Conservation (phyloP, 768 basidiomycete genomes). For the Suillus spraguei region DNA sequence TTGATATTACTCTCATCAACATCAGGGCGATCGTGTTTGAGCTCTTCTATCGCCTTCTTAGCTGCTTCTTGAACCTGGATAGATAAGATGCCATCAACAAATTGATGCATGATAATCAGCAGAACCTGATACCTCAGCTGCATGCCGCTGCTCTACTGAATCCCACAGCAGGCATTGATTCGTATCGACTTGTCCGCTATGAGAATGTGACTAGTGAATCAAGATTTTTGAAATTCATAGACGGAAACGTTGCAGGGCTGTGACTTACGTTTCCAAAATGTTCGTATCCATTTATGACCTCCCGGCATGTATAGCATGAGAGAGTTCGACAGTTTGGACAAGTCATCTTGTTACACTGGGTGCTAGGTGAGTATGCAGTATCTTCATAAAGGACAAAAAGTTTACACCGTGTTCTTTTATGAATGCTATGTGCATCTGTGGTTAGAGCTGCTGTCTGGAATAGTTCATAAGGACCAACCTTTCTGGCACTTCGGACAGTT, state of each 20-base stretch:
- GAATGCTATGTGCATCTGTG: slow-evolving; percentile 53
- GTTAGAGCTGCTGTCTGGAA: slow-evolving; percentile 1
- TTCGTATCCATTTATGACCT: slow-evolving; percentile 73
- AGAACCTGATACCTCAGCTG: slow-evolving; percentile 52
- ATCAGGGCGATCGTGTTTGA: slow-evolving; percentile 62
- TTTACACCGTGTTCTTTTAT: slow-evolving; percentile 79
- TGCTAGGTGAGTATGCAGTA: not conserved
- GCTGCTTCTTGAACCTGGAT: slow-evolving; percentile 68
- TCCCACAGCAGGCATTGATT: slow-evolving; percentile 73
- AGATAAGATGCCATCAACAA: not conserved
- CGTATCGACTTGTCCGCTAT: slow-evolving; percentile 26
- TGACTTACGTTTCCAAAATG: slow-evolving; percentile 63
- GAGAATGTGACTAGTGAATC: slow-evolving; percentile 27
- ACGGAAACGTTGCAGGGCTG: not conserved
- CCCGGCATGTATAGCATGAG: slow-evolving; percentile 85
- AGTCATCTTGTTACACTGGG: slow-evolving; percentile 90
- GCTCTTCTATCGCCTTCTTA: slow-evolving; percentile 64
- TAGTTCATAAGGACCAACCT: slow-evolving; percentile 43
- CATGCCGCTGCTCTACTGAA: slow-evolving; percentile 61
- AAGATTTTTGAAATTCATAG: not conserved
- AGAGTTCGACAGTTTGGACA: slow-evolving; percentile 72
- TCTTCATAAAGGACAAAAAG: slow-evolving; percentile 10
- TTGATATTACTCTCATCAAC: slow-evolving; percentile 59
- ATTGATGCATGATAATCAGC: not conserved
- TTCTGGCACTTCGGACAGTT: slow-evolving; percentile 87